phyloP scores from a whole-genome alignment of 1,284 basidiomycete species.

The Heimioporus punctisporus region DNA sequence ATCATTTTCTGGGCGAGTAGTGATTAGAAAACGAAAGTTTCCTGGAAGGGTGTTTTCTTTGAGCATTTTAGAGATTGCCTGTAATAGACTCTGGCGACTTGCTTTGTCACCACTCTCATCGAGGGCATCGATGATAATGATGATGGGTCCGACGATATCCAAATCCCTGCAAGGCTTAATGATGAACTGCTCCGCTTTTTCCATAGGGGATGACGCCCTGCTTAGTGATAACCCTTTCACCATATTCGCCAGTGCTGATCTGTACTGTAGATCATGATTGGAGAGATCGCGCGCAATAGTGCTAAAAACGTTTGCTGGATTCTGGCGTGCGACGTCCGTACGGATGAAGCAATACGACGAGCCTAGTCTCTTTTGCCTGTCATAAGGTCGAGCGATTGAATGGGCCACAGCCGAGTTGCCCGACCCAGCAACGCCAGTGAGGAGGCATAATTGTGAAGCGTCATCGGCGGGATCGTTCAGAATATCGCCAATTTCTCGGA shows the following conservation, averaged over 20 bases:
- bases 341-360: slow-evolving; percentile 24
- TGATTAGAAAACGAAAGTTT: slow-evolving; percentile 21
- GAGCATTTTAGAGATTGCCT: slow-evolving; percentile 9
- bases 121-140: slow-evolving; percentile 21
- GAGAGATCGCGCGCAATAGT: slow-evolving; percentile 21
- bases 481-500: slow-evolving; percentile 16
- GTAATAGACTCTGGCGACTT: slow-evolving; percentile 11
- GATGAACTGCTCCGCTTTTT: slow-evolving; percentile 19
- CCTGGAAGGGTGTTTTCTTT: slow-evolving; percentile 7
- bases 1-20: slow-evolving; percentile 20
- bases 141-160: slow-evolving; percentile 14
- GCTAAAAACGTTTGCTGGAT: slow-evolving; percentile 24
- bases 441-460: slow-evolving; percentile 16
- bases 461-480: slow-evolving; percentile 10
- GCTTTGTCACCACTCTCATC: slow-evolving; percentile 23
- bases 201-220: not conserved
- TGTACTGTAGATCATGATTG: slow-evolving; percentile 20
- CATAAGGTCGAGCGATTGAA: slow-evolving; percentile 22
- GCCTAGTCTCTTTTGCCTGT: slow-evolving; percentile 17
- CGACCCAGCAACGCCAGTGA: slow-evolving; percentile 22
- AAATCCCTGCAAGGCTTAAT: slow-evolving; percentile 15
- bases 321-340: slow-evolving; percentile 15
- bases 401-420: slow-evolving; percentile 23
- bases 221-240: slow-evolving; percentile 8
- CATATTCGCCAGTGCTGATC: slow-evolving; percentile 5